Base-by-base conservation (phyloP, 1,284 basidiomycete genomes). In the Heterobasidion annosum region DNA sequence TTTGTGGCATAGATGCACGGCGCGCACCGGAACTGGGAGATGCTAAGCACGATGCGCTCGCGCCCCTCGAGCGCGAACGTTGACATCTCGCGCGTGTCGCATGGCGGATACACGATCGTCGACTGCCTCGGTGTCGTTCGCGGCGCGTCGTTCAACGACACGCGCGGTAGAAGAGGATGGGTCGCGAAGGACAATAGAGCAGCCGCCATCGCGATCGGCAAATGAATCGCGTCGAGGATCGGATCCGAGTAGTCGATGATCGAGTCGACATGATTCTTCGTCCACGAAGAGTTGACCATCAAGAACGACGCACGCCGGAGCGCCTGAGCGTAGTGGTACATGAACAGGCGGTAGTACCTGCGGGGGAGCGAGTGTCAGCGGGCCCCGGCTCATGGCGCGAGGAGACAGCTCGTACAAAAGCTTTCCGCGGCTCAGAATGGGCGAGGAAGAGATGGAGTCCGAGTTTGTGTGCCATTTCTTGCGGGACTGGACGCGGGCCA, bases 231-330 rank as follows among this genome's bases (percentile, higher is more conserved):
- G 50, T 78, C 74, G 18, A 83, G 64, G 3, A 78, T 61, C 10
- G 60, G 63, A 62, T 84, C 81, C 15, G 70, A 70, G 56, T 83
- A 73, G n/a, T 70, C 70, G 13, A 95, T 70, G 48, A 95, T 82
- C 1, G 78, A 73, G 61, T 88, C 78, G 59, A 99, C 74, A 65
- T 99, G 97, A 43, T 78, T 79, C 61, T 85, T 83, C 1, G 97
- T 99, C 96, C 97, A 99, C 0, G 88, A 87, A 1, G 93, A 97
- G 69, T 99, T 99, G 60, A 88, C 93, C 86, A 97, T 94, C 50
- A 88, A 59, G 68, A 89, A 93, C 59, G 84, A 81, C 1, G 92
- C 85, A 51, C 78, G 78, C 25, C 82, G 77, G 16, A 99, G 82
- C 12, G 87, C 87, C 12, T 77, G 70, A 0, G 88, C 74, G 68